Percentiles rank a stretch among this genome's conserved stretches.
Conservation (phyloP, 2,329 filamentous ascomycete genomes). For the Claviceps paspali region DNA sequence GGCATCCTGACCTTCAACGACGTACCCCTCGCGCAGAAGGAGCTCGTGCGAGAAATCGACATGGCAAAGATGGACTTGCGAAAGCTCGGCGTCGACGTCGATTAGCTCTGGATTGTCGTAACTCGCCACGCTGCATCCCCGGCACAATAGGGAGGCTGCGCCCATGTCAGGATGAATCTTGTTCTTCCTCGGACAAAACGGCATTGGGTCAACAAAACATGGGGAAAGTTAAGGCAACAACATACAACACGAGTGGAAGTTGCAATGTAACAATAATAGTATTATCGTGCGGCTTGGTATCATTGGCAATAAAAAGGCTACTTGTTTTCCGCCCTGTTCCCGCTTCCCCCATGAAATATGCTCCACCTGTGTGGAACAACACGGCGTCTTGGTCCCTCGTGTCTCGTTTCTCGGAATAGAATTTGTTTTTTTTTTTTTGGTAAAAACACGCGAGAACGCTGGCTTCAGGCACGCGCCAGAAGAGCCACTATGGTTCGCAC, state of each 20-base stretch:
- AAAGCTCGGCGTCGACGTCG: conserved; percentile 61
- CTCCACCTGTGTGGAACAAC: not conserved
- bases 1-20: conserved; percentile 96
- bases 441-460: no score
- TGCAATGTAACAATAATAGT: not conserved
- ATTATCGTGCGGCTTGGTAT: conserved; percentile 4
- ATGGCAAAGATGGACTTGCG: conserved; percentile 59
- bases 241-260: not conserved
- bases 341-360: conserved; percentile 1
- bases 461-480: conserved; percentile 32
- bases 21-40: conserved; percentile 76
- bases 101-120: no score
- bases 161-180: no score
- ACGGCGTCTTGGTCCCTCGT: conserved; percentile 5
- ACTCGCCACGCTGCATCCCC: no score
- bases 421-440: conserved; percentile 2
- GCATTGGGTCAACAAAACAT: no score
- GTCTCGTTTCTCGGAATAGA: conserved; percentile 6
- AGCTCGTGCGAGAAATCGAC: conserved; percentile 75
- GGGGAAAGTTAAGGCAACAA: not conserved
- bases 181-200: not conserved
- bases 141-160: no score
- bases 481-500: conserved; percentile 46
- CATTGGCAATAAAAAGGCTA: conserved; percentile 2
- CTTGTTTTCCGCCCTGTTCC: not conserved